Conservation (phyloP, 176 grass and related monocot genomes). For the Carex littledalei region DNA sequence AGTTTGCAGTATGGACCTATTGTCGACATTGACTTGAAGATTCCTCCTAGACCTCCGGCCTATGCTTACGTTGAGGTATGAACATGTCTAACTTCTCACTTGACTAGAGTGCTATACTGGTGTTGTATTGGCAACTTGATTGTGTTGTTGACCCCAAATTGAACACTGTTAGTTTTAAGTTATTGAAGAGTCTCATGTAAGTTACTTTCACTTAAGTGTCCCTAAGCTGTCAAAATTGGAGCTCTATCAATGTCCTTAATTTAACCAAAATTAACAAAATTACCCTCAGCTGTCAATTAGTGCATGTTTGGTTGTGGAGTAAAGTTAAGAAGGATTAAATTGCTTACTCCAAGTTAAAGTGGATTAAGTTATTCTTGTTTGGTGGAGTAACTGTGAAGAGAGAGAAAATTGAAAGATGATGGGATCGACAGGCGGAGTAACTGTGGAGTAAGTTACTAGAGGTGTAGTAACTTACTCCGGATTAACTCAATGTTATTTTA, state of each 20-base stretch:
- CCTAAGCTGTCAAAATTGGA: neutral
- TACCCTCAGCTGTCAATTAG: neutral
- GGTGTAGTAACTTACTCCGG: no score
- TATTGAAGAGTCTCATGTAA: neutral
- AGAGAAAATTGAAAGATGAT: no score
- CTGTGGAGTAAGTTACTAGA: no score
- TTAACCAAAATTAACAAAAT: neutral
- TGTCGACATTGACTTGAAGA: slow-evolving; percentile 86
- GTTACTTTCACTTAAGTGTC: neutral
- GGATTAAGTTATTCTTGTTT: no score
- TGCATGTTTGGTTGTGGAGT: no score
- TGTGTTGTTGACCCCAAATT: neutral
- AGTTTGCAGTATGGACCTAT: slow-evolving; percentile 75
- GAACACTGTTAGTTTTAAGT: neutral
- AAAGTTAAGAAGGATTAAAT: no score
- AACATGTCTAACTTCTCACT: neutral
- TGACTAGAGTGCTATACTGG: neutral
- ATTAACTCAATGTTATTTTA: no score
- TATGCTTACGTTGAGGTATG: slow-evolving; percentile 95
- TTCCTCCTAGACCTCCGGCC: slow-evolving; percentile 86
- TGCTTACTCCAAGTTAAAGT: no score
- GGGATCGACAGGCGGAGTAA: no score
- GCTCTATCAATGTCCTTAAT: neutral
- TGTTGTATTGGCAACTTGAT: neutral
- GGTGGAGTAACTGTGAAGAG: no score